A percentile compares a stretch with the other conserved stretches of the same genome.
Conservation (phyloP, 169 alveolate genomes). For the Eimeria praecox region DNA sequence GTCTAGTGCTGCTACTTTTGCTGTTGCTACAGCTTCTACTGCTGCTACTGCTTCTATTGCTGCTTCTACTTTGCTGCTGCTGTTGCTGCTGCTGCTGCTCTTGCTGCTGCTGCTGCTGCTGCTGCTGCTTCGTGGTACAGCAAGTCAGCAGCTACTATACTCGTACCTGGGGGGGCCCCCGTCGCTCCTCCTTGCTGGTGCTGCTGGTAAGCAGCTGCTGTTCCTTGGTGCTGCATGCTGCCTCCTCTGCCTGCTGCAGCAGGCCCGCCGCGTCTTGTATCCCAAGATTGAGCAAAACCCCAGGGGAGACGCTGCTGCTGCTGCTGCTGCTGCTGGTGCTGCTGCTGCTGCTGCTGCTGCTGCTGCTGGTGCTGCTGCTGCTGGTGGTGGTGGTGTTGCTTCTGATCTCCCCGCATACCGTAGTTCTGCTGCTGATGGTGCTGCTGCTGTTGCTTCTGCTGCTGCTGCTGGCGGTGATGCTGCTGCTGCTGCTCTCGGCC, state of each 20-base stretch:
- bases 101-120: neutral
- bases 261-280: neutral
- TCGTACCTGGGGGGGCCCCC: constrained; percentile 18
- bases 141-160: no score
- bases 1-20: neutral
- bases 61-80: neutral
- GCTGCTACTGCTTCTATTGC: neutral
- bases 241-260: neutral
- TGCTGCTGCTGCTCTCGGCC: constrained; percentile 60
- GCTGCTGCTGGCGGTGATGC: constrained; percentile 30
- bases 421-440: constrained; percentile 29
- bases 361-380: constrained; percentile 11
- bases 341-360: constrained; percentile 17
- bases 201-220: no score
- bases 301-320: constrained; percentile 14
- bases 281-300: neutral
- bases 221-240: neutral
- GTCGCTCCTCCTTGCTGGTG: no score
- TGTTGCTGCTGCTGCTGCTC: neutral
- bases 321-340: constrained; percentile 47
- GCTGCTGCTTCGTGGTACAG: neutral
- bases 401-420: no score
- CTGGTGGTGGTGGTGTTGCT: neutral
- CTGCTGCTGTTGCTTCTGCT: constrained; percentile 52
- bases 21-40: neutral